A percentile compares a stretch with the other conserved stretches of the same genome.
These are phyloP conservation scores for Coemansia sp. DNA, from an alignment of 192 early-diverging fungal genomes.

Conservation along the genomic window DNA sequence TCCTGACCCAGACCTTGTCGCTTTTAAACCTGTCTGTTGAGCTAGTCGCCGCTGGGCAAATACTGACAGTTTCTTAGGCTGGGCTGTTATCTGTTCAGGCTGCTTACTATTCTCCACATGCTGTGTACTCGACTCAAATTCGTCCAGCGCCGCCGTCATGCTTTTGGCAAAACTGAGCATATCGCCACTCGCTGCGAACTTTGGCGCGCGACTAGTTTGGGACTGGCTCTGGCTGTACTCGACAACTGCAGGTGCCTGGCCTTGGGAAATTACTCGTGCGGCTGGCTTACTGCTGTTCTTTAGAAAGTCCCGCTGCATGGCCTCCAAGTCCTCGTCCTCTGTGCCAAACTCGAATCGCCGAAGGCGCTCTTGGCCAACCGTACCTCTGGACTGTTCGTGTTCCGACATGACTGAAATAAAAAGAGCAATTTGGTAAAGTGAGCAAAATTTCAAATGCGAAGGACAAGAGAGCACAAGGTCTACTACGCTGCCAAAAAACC, in stretches of 20 bases:
- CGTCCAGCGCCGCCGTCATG: slow-evolving; percentile 40
- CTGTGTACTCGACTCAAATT: slow-evolving; percentile 35
- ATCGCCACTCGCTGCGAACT: neutral
- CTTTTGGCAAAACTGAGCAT: slow-evolving; percentile 35
- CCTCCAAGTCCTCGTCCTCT: slow-evolving; percentile 41
- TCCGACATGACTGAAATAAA: neutral
- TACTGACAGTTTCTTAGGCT: slow-evolving; percentile 36
- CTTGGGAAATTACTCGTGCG: slow-evolving; percentile 34
- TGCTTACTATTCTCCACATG: neutral
- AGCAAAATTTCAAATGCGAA: neutral
- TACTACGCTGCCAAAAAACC: too few relatives aligned
- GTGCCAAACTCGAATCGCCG: slow-evolving; percentile 24
- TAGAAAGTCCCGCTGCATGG: slow-evolving; percentile 48
- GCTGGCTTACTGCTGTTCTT: slow-evolving; percentile 37
- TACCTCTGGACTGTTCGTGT: neutral
- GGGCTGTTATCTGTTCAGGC: neutral
- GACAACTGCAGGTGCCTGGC: slow-evolving; percentile 18
- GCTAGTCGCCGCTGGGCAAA: slow-evolving; percentile 57
- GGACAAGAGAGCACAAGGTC: too few relatives aligned
- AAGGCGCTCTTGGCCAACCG: slow-evolving; percentile 1
- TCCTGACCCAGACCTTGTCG: neutral
- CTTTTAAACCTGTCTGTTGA: slow-evolving; percentile 15
- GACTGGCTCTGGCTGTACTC: neutral
- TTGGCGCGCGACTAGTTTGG: neutral
- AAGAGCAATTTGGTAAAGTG: neutral